Base-by-base conservation (phyloP, 306 rosid genomes). In the Phaseolus lunatus region DNA sequence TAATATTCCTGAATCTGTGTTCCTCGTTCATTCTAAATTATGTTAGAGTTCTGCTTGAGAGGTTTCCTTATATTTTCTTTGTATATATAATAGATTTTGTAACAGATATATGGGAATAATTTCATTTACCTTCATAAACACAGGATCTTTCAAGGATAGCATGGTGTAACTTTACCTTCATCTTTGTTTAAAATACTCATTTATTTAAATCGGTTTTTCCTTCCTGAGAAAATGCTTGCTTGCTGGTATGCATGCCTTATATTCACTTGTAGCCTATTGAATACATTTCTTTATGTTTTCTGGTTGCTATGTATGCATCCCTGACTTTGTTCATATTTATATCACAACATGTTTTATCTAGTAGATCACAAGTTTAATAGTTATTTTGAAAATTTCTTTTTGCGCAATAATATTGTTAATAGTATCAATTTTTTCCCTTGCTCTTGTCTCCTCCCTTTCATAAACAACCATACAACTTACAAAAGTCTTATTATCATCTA, bases 11-110 rank as follows among this genome's bases (percentile, higher is more conserved):
- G 47, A n/a, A 5, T 61, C 47, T 72, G 37, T 62, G 44, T 49
- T 64, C 43, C 27, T 63, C 64, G 41, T 35, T 23, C 71, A 20
- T 59, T 59, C 12, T 78, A 70, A 37, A 35, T 5, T 11, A 31
- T 49, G 47, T 59, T 47, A 22, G n/a, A 33, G 29, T 48, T 24
- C 45, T 54, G 10, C 22, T 56, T 37, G 24, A 54, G 23, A 47
- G 61, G 14, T 75, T 61, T 81, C 37, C 58, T 69, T 52, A 35
- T 39, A 76, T 59, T 47, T 69, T 61, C 35, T 75, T 29, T 29
- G 15, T 19, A 29, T 64, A 59, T 22, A 67, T 45, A 9, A 37
- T 76, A 26, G 57, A 59, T 37, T 67, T 62, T 48, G 16, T 22
- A 70, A 13, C 11, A 49, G 18, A 49, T 18, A 29, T 76, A 69